These are phyloP conservation scores for Tolypocladium ophioglossoides DNA, from an alignment of 2,329 filamentous ascomycete genomes.

Conservation along the genomic window DNA sequence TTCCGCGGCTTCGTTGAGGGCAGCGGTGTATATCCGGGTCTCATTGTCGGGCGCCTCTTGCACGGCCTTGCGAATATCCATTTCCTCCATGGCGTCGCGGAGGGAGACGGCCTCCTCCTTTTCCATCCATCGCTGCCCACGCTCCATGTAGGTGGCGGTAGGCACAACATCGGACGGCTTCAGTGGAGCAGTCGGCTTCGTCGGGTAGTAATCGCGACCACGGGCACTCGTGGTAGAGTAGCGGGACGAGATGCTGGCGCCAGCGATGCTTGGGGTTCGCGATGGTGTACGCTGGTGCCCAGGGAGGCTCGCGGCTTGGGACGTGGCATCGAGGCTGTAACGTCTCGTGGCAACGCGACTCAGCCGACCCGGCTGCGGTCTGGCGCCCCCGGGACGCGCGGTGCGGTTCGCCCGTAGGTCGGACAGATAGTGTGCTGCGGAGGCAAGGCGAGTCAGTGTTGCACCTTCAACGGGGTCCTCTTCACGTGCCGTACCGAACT, in stretches of 20 bases:
- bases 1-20: conserved; percentile 67
- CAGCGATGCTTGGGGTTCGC: conserved; percentile 27
- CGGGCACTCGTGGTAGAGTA: conserved; percentile 34
- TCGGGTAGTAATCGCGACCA: conserved; percentile 43
- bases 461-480: neutral
- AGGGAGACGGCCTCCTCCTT: conserved; percentile 65
- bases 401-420: conserved; percentile 59
- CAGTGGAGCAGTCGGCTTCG: conserved; percentile 30
- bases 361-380: conserved; percentile 43
- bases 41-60: conserved; percentile 34
- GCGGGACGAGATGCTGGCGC: conserved; percentile 37
- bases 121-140: conserved; percentile 68
- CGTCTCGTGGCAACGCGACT: conserved; percentile 13
- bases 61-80: conserved; percentile 43
- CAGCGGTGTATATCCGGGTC: conserved; percentile 57
- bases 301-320: conserved; percentile 13
- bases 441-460: conserved; percentile 1
- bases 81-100: conserved; percentile 61
- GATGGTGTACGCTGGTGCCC: conserved; percentile 16
- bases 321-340: conserved; percentile 15
- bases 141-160: conserved; percentile 61
- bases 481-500: conserved; percentile 44
- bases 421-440: conserved; percentile 57
- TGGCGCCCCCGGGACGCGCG: conserved; percentile 58
- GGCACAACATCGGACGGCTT: conserved; percentile 52